Base-by-base conservation (phyloP, 768 basidiomycete genomes). In the Trametes cingulata region DNA sequence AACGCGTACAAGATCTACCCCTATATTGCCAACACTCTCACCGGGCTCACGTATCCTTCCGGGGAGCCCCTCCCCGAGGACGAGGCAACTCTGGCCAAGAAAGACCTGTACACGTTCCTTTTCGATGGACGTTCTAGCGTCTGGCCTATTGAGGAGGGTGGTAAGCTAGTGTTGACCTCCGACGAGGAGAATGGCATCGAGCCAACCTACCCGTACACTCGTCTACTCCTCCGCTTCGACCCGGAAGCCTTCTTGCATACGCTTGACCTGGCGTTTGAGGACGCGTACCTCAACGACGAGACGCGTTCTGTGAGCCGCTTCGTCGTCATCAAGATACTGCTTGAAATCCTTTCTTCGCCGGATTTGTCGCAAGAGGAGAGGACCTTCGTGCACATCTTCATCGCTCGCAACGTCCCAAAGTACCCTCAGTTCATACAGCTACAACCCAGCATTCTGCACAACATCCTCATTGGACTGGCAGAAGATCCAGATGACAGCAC, bases 391-490 rank as follows among this genome's bases (percentile, higher is more conserved):
- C 86, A 95, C 69, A 98, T 99, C 61, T 99, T 99, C 74, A 82
- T 98, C 57, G 93, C 97, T 3, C 88, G 95, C 59, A 99, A 98
- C 72, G 85, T 97, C 12, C 93, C 97, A 0, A 98, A 98, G 75
- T 99, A 98, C 74, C 86, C 90, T 1, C 95, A 97, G 73, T 93
- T 87, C 72, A 80, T 94, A 48, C 73, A 82, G 55, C 77, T 94
- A 41, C 74, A 87, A 0, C 83, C 88, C 0, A 86, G 82, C 60
- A 77, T 82, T 3, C 78, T 95, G 17, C 88, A 94, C 66, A 79
- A 76, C 40, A 85, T 98, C 66, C 83, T 99, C 49, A 78, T 90
- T 58, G 83, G 83, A 6, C 85, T 99, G 13, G 85, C 92, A 0
- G 78, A 83, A 60, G 93, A 95, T 69, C 69, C 78, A 0, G 93